Evolutionary conservation across 805 yeast genomes (phyloP).

Genomic region (Tetrapisispora iriomotensis): DNA sequence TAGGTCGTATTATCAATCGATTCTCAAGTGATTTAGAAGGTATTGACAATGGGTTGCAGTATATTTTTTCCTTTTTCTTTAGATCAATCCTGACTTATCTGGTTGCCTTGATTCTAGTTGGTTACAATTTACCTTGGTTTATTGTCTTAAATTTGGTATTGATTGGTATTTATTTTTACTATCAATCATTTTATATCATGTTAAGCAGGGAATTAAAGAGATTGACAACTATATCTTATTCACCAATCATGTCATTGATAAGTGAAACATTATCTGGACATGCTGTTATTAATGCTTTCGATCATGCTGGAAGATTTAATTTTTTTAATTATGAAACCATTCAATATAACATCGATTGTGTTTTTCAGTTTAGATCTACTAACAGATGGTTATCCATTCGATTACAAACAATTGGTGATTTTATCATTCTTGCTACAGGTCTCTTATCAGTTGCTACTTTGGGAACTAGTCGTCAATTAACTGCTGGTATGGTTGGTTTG

Average conservation of each 20-base stretch:
- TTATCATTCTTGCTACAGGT: conserved; percentile 44
- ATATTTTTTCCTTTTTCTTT: conserved; percentile 40
- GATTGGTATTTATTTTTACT: conserved; percentile 53
- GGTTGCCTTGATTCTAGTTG: conserved; percentile 44
- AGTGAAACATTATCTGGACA: conserved; percentile 76
- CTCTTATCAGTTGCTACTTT: conserved; percentile 35
- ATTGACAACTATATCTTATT: conserved; percentile 53
- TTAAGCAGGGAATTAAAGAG: conserved; percentile 74
- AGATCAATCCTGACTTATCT: conserved; percentile 35
- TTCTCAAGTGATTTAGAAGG: conserved; percentile 53
- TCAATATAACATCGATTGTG: conserved; percentile 39
- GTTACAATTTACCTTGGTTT: conserved; percentile 45
- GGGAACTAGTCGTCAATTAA: conserved; percentile 34
- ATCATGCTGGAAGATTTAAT: conserved; percentile 54
- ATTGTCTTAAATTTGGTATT: conserved; percentile 34
- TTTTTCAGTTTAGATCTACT: conserved; percentile 42
- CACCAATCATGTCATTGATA: conserved; percentile 74
- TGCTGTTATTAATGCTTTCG: conserved; percentile 67
- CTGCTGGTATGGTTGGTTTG: conserved; percentile 55
- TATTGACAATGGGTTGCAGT: conserved; percentile 49
- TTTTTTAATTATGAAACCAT: conserved; percentile 42
- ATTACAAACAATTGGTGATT: conserved; percentile 50
- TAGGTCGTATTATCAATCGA: conserved; percentile 56
- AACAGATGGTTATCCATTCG: conserved; percentile 61
- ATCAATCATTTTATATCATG: conserved; percentile 59